Conservation (phyloP, 1,284 basidiomycete species). For the Apiotrichum mycotoxinovorans region DNA sequence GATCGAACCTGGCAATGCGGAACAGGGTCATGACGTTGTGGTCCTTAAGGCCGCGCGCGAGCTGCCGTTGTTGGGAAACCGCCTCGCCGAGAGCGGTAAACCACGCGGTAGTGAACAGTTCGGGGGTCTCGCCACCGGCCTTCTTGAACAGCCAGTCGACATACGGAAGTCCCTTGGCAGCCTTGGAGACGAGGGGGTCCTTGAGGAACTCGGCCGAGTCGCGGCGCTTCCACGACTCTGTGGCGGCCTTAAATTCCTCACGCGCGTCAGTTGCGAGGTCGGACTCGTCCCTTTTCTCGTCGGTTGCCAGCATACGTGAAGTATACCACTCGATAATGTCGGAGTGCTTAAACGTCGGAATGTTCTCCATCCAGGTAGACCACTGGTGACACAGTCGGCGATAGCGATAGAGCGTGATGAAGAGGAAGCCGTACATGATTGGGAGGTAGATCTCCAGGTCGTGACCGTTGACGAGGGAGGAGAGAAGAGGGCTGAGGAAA, state of each 20-base stretch:
- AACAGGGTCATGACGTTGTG: slow-evolving; percentile 13
- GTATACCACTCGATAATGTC: slow-evolving; percentile 12
- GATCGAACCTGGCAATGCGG: slow-evolving; percentile 8
- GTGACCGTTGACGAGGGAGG: slow-evolving; percentile 10
- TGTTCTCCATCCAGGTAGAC: slow-evolving; percentile 13
- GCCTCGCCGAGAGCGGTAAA: slow-evolving; percentile 11
- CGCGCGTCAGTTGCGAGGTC: not conserved
- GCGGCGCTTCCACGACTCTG: not conserved
- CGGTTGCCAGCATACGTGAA: not conserved
- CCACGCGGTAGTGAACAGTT: slow-evolving; percentile 10
- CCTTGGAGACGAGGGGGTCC: slow-evolving; percentile 8
- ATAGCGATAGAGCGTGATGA: slow-evolving; percentile 3
- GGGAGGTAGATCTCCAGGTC: slow-evolving; percentile 15
- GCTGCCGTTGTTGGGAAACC: slow-evolving; percentile 4
- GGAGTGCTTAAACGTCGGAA: slow-evolving; percentile 4
- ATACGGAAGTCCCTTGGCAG: slow-evolving; percentile 5
- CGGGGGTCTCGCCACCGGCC: slow-evolving; percentile 1
- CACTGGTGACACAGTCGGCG: slow-evolving; percentile 13
- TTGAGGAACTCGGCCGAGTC: not conserved
- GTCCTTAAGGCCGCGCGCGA: slow-evolving; percentile 14
- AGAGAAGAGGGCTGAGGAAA: slow-evolving; percentile 6
- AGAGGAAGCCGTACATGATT: slow-evolving; percentile 10
- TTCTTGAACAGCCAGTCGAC: slow-evolving; percentile 12
- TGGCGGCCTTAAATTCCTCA: slow-evolving; percentile 3
- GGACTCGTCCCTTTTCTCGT: slow-evolving; percentile 1